Evolutionary conservation across 2,329 filamentous ascomycete genomes (phyloP), one percentile per base, ranked within the genome.

Genomic region (Calonectria henricotiae): DNA sequence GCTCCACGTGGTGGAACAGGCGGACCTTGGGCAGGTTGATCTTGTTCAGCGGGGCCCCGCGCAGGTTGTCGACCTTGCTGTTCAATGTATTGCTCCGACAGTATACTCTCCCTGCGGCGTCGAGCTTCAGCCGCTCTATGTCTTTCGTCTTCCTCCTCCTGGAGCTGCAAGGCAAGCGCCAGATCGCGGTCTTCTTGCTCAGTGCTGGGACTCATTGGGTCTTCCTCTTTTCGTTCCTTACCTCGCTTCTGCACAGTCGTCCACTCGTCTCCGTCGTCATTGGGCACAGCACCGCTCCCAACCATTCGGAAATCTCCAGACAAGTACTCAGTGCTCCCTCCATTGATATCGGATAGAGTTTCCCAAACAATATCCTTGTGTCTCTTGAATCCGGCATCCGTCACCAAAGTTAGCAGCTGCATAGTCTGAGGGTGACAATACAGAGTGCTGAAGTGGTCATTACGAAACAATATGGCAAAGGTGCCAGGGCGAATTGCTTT

Each of bases 321-420:
- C 75, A 94, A 94, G 77, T 97, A 94, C 79, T 95, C 93, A 2
- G 94, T 91, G 15, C 89, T 89, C 77, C 93, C 92, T 8, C 96
- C 96, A 62, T 92, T 96, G 25, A 98, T 92, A 76, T 98, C 96
- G 0, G 93, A 92, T 2, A 99, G 86, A 11, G 93, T 96, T 82
- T 99, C 96, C 96, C 96, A 99, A 0, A 99, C 94, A 13, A 99
- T 91, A 80, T 98, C 96, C 17, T 95, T 92, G 75, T 98, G 94
- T 11, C 88, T 89, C 12, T 93, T 91, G 78, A 97, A 99, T 0
- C 96, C 96, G 30, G 94, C 93, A 79, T 99, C 96, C 0, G 96
- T 98, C 15, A 99, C 95, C 3, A 99, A 85, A 0, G 93, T 94
- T 73, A 96, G 89, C 1, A 98, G 87, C 74, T 93, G 89, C 46